Evolutionary conservation across 345 rosid genomes (phyloP).

Genomic region (Raphanus sativus): DNA sequence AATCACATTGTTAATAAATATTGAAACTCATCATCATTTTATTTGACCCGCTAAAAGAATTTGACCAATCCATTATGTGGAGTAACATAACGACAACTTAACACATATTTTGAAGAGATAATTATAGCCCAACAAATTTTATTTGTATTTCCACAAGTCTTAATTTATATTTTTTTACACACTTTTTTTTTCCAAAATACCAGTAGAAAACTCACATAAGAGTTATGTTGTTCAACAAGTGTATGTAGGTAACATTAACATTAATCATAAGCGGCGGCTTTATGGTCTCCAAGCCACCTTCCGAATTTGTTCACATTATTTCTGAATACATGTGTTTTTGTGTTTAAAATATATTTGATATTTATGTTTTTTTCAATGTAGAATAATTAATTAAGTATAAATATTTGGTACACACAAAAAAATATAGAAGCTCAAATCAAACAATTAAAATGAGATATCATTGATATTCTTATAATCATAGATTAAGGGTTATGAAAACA

Average conservation of each 20-base stretch:
- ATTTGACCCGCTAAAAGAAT: too few relatives aligned
- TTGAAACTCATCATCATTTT: conserved; percentile 23
- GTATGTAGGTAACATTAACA: background rate
- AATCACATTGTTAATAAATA: conserved; percentile 20
- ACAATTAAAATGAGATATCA: too few relatives aligned
- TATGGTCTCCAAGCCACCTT: conserved; percentile 30
- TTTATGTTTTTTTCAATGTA: too few relatives aligned
- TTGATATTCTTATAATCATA: too few relatives aligned
- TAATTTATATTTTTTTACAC: background rate
- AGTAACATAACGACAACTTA: background rate
- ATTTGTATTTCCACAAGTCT: background rate
- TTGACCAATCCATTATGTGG: conserved; percentile 24
- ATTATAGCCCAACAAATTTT: background rate
- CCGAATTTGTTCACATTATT: conserved; percentile 29
- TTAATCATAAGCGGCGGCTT: conserved; percentile 32
- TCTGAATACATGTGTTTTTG: too few relatives aligned
- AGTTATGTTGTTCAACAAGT: background rate
- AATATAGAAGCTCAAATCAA: too few relatives aligned
- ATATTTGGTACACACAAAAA: too few relatives aligned
- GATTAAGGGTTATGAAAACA: too few relatives aligned
- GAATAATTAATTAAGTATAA: too few relatives aligned
- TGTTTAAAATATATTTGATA: too few relatives aligned
- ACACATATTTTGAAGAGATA: background rate
- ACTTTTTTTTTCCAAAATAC: background rate
- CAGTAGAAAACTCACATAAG: background rate